Conservation (phyloP, 2,329 filamentous ascomycete species). For the Beauveria brongniartii region DNA sequence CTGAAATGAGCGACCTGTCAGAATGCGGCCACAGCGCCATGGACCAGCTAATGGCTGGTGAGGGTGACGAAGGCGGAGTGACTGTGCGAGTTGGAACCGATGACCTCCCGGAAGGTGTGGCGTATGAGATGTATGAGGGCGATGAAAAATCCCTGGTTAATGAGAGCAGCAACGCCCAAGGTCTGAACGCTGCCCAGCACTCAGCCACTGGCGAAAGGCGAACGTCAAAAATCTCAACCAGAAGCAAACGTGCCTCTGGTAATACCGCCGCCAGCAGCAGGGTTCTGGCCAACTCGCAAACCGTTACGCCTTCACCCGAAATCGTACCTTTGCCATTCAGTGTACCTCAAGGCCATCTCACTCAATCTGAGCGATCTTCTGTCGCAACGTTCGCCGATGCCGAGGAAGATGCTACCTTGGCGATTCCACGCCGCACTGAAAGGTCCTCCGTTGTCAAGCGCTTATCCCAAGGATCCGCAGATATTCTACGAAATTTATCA, state of each 20-base stretch:
- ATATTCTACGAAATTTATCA: conserved; percentile 31
- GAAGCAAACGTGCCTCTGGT: conserved; percentile 18
- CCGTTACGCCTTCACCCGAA: conserved; percentile 31
- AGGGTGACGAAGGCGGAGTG: conserved; percentile 36
- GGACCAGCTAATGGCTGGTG: conserved; percentile 34
- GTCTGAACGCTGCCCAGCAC: background rate
- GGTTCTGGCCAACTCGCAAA: conserved; percentile 13
- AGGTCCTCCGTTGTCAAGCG: conserved; percentile 37
- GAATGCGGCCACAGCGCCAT: conserved; percentile 23
- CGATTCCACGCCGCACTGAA: conserved; percentile 18
- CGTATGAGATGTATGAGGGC: conserved; percentile 16
- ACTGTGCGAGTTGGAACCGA: conserved; percentile 46
- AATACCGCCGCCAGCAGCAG: conserved; percentile 13
- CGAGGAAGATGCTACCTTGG: conserved; percentile 28
- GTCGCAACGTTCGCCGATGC: conserved; percentile 63
- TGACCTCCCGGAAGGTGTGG: conserved; percentile 28
- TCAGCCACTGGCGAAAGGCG: background rate
- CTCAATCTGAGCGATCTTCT: conserved; percentile 51
- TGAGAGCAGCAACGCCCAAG: conserved; percentile 25
- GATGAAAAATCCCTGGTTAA: conserved; percentile 18
- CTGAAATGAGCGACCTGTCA: conserved; percentile 48
- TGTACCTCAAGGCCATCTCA: conserved; percentile 37
- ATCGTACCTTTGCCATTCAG: conserved; percentile 60
- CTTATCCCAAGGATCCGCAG: conserved; percentile 38
- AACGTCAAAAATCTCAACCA: background rate